Evolutionary conservation across 805 yeast genomes (phyloP), one percentile per base, ranked within the genome.

Genomic region (Lipomyces lipofer): DNA sequence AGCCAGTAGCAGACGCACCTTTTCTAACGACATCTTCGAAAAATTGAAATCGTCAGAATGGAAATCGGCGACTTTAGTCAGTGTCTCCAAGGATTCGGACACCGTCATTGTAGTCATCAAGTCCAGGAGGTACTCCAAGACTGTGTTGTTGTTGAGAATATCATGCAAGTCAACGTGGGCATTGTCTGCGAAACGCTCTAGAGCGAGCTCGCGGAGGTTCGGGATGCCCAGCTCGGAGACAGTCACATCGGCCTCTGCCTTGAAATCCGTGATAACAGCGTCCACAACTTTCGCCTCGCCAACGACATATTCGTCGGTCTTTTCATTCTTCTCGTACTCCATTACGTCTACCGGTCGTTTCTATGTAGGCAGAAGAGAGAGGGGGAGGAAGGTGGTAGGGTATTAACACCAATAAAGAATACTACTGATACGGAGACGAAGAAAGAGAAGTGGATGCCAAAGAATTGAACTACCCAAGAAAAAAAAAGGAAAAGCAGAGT

Each of bases 121-220:
- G 27, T 72, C 74, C 56, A 76, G 66, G 71, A 78, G 73, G 60
- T 69, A 78, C 28, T 72, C 60, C 15, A 63, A 36, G 21, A 60
- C 54, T 8, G 40, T 12, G 25, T 35, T 39, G 33, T 45, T 33
- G 36, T 40, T 44, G 15, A 50, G 43, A 32, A 54, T 50, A 24
- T 54, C 58, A 24, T 24, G 43, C 39, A 54, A 42, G 36, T 54
- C 58, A 21, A 35, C 2, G 28, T 54, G 58, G 33, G 28, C 24
- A 15, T 49, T 47, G n/a, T 28, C 21, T 19, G 32, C 40, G 3
- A 54, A 24, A 2, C 58, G 58, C 27, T 54, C 54, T 9, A 4
- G 24, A n/a, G 58, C 58, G 9, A 54, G 47, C 25, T 49, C 43
- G 15, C 54, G 58, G 19, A 54, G 48, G 32, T 49, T 46, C 5